Conservation (phyloP, 192 early-diverging fungal genomes). For the Backusella luteola region DNA sequence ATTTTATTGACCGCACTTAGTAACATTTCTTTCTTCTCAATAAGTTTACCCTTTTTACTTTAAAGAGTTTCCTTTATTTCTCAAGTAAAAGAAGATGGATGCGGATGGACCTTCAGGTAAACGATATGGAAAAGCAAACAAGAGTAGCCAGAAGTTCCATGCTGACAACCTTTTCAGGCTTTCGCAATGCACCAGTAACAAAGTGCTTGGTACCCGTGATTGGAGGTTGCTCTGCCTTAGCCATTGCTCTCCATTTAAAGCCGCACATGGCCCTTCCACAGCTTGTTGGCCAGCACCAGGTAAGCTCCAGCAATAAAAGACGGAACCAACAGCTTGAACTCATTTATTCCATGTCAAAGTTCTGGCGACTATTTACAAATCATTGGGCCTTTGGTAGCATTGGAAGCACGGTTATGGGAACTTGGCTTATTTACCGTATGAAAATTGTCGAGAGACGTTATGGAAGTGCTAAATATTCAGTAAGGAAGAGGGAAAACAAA, state of each 20-base stretch:
- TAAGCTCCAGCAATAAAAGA: slow-evolving; percentile 13
- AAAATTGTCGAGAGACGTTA: slow-evolving; percentile 58
- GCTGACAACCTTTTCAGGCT: slow-evolving; percentile 36
- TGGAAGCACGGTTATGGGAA: slow-evolving; percentile 50
- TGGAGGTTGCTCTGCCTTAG: slow-evolving; percentile 47
- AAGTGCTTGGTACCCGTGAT: slow-evolving; percentile 49
- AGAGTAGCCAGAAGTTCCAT: neutral
- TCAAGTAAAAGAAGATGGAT: neutral
- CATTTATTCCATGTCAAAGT: slow-evolving; percentile 28
- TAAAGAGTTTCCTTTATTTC: too few species aligned
- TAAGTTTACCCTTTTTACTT: too few species aligned
- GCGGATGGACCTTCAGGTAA: slow-evolving; percentile 13
- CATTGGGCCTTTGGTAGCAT: slow-evolving; percentile 51
- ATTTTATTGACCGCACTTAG: too few species aligned
- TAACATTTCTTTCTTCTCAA: too few species aligned
- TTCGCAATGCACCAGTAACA: slow-evolving; percentile 60
- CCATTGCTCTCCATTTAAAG: slow-evolving; percentile 42
- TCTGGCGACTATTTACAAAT: slow-evolving; percentile 53
- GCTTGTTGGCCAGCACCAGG: slow-evolving; percentile 48
- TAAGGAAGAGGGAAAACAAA: slow-evolving; percentile 16
- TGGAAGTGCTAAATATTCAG: slow-evolving; percentile 59
- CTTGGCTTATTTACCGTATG: slow-evolving; percentile 54
- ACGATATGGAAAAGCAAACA: neutral
- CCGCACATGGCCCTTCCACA: slow-evolving; percentile 40
- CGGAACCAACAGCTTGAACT: neutral